These are phyloP conservation scores for Rhododendron vialii DNA, from an alignment of 148 eudicot genomes.

Conservation along the genomic window DNA sequence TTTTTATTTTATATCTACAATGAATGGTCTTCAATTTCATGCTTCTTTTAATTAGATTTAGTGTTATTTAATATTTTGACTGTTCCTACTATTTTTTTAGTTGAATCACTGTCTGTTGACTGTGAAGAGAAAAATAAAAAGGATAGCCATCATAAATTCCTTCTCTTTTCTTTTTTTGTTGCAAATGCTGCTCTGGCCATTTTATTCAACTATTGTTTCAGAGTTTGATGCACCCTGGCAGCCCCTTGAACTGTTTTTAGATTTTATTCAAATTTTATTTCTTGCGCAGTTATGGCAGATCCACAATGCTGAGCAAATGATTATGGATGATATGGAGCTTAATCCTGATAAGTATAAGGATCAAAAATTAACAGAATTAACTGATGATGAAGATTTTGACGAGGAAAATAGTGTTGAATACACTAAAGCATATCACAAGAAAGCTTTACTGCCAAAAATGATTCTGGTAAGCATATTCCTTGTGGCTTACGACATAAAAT, in stretches of 20 bases:
- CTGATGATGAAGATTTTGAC: constrained; percentile 85
- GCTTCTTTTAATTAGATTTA: background rate
- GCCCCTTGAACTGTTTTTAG: background rate
- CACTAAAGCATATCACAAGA: constrained; percentile 55
- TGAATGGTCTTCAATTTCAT: background rate
- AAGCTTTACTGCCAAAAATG: constrained; percentile 44
- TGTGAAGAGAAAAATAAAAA: background rate
- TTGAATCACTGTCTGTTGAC: background rate
- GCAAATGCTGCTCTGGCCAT: background rate
- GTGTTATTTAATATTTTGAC: background rate
- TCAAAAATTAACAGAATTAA: constrained; percentile 62
- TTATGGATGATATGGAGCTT: constrained; percentile 80
- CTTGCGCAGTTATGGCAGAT: constrained; percentile 83
- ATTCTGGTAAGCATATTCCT: constrained; percentile 49
- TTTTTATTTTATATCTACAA: background rate
- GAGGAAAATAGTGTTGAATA: constrained; percentile 62
- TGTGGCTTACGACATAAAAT: background rate
- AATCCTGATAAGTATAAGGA: constrained; percentile 84
- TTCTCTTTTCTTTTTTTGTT: background rate
- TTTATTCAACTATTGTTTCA: background rate
- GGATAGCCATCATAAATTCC: background rate
- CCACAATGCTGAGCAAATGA: constrained; percentile 91
- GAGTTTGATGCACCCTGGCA: background rate
- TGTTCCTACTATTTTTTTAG: background rate
- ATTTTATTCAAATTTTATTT: background rate